Conservation (phyloP, 2,329 filamentous ascomycete species). For the Penicillium polonicum region DNA sequence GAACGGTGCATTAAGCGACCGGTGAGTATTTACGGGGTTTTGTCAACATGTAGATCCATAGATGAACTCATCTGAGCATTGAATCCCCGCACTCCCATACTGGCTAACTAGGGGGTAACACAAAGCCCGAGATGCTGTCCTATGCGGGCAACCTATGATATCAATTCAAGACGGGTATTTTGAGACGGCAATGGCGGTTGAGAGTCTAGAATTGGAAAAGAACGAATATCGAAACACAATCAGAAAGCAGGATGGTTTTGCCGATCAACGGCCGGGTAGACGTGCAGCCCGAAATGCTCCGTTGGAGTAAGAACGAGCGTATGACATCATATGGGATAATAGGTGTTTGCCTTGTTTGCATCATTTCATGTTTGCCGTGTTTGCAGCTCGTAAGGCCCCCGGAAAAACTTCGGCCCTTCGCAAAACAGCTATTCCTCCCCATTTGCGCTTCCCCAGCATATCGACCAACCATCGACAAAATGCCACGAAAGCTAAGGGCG, state of each 20-base stretch:
- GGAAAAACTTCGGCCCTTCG: slow-evolving; percentile 15
- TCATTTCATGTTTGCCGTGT: background rate
- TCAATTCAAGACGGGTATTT: background rate
- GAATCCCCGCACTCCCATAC: slow-evolving; percentile 1
- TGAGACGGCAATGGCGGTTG: slow-evolving; percentile 7
- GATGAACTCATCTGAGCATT: slow-evolving; percentile 14
- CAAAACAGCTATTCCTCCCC: slow-evolving; percentile 19
- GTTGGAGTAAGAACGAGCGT: background rate
- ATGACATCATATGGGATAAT: background rate
- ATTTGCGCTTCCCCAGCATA: slow-evolving; percentile 7
- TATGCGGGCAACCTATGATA: background rate
- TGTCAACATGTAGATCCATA: background rate
- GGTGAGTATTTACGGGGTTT: slow-evolving; percentile 13
- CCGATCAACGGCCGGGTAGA: slow-evolving; percentile 3
- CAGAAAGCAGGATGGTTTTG: background rate
- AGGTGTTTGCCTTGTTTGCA: background rate
- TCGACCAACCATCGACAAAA: slow-evolving; percentile 21
- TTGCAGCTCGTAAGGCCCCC: background rate
- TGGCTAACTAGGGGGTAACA: background rate
- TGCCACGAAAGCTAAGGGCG: slow-evolving; percentile 47
- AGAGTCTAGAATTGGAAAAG: background rate
- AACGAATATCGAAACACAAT: background rate
- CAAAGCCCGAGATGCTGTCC: slow-evolving; percentile 4
- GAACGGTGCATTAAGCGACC: slow-evolving; percentile 11
- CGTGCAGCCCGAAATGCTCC: slow-evolving; percentile 3